Evolutionary conservation across 176 grass and related monocot genomes (phyloP), one percentile per base, ranked within the genome.

Genomic region (Avena insularis): DNA sequence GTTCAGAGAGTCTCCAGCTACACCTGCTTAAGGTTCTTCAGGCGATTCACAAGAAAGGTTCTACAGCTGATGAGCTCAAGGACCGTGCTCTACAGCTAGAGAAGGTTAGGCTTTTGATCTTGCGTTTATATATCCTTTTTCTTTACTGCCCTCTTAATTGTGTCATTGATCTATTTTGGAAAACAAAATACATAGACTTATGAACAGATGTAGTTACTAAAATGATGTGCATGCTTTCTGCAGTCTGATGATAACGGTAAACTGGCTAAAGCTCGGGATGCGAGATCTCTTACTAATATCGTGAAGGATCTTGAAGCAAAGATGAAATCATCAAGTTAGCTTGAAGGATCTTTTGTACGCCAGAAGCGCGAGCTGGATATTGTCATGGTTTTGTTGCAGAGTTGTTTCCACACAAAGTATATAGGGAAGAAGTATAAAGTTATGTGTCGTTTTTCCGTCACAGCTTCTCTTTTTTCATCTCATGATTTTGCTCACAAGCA

Each of bases 291-390:
- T 33, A 91, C 93, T 48, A 85, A 79, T 62, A 40, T 90, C 43
- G 89, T 98, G 9, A 98, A 95, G 85, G 84, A 95, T 53, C 82
- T 90, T 71, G 93, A 98, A 83, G 82, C 76, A 11, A 93, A 91
- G 85, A 83, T 85, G 58, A 95, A 86, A 82, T 33, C 8, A 35
- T 65, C 63, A 0, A 83, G 74, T 85, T 88, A 61, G 78, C 8
- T 49, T 3, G 3, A n/a, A 27, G 71, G 49, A 45, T 45, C 6
- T 85, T 51, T 23, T 60, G 62, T 71, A 46, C 16, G 8, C 29
- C 27, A n/a, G 21, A 67, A 84, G 59, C 14, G 11, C n/a, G 76
- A 12, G 27, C 75, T 51, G 60, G 50, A 84, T 84, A 69, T 54
- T 23, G 31, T 8, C 29, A 84, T 70, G 51, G 45, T 70, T 75